A percentile compares a stretch with the other conserved stretches of the same genome.
Conservation (phyloP, 2,329 filamentous ascomycete species). For the Diatrype stigma region DNA sequence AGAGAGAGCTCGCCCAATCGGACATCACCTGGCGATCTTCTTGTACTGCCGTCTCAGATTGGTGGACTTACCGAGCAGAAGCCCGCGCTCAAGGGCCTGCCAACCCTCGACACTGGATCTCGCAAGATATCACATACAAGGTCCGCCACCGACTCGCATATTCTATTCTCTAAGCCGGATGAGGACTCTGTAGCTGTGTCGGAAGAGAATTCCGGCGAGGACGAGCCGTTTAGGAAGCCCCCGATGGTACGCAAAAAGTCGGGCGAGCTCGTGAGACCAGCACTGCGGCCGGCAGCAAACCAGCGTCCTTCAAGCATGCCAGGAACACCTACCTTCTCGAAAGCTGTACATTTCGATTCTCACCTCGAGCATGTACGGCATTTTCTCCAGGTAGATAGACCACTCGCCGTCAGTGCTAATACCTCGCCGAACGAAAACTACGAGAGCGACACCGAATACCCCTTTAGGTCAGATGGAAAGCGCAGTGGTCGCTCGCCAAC, state of each 20-base stretch:
- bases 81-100: constrained; percentile 45
- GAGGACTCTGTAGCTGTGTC: constrained; percentile 49
- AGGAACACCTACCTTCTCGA: constrained; percentile 90
- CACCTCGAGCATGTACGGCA: constrained; percentile 94
- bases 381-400: constrained; percentile 89
- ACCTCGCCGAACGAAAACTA: constrained; percentile 88
- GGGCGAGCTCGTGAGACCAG: constrained; percentile 90
- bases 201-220: constrained; percentile 58
- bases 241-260: constrained; percentile 97
- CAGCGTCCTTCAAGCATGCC: constrained; percentile 93
- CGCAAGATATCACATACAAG: constrained; percentile 47
- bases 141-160: constrained; percentile 52
- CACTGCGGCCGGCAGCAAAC: constrained; percentile 73
- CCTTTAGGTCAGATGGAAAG: constrained; percentile 60
- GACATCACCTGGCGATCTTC: constrained; percentile 31
- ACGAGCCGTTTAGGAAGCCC: constrained; percentile 64
- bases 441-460: constrained; percentile 84
- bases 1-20: constrained; percentile 52
- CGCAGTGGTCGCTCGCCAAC: constrained; percentile 40
- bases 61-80: constrained; percentile 31
- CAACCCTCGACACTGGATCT: constrained; percentile 34
- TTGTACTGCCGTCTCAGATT: constrained; percentile 33
- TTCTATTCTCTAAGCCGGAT: constrained; percentile 40
- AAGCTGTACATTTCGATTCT: constrained; percentile 97
- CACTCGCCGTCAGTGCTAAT: constrained; percentile 91